A percentile compares a stretch with the other conserved stretches of the same genome.
These are phyloP conservation scores for Talaromyces thailandensis DNA, from an alignment of 495 filamentous ascomycete genomes.

Conservation along the genomic window DNA sequence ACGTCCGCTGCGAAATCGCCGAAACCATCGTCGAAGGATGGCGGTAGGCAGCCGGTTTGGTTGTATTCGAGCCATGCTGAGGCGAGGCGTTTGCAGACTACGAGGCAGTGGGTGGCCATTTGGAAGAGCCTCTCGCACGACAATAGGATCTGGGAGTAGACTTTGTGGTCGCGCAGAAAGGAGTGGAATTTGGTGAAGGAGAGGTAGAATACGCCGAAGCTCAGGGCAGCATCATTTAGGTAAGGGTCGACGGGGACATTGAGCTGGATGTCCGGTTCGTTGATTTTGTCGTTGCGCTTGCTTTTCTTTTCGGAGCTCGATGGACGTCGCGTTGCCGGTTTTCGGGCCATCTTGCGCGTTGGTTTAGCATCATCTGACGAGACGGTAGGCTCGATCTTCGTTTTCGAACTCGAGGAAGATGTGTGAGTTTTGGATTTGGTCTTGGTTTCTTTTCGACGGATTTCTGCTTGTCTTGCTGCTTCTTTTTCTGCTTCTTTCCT, in stretches of 20 bases:
- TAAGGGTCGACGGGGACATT: not conserved
- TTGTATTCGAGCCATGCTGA: slow-evolving; percentile 22
- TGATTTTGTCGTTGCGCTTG: not conserved
- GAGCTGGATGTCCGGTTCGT: not conserved
- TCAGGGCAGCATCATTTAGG: not conserved
- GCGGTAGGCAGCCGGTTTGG: slow-evolving; percentile 27
- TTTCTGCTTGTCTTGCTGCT: not conserved
- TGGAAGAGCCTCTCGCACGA: slow-evolving; percentile 12
- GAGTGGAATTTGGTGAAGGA: slow-evolving; percentile 2
- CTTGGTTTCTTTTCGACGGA: not conserved
- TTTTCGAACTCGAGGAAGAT: not conserved
- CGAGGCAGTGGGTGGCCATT: slow-evolving; percentile 30
- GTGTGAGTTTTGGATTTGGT: not conserved
- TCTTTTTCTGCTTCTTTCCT: not conserved
- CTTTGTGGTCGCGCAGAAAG: not conserved
- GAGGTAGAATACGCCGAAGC: slow-evolving; percentile 1
- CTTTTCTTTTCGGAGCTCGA: not conserved
- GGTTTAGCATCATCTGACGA: not conserved
- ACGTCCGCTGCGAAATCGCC: slow-evolving; percentile 22
- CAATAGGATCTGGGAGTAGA: slow-evolving; percentile 1
- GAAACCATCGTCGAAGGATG: slow-evolving; percentile 21
- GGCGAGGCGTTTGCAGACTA: slow-evolving; percentile 21
- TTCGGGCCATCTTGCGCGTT: not conserved
- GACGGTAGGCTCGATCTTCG: not conserved
- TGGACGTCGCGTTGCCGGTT: not conserved